Evolutionary conservation across 2,329 filamentous ascomycete species (phyloP), one percentile per base, ranked within the genome.

Genomic region (Monascus ruber): DNA sequence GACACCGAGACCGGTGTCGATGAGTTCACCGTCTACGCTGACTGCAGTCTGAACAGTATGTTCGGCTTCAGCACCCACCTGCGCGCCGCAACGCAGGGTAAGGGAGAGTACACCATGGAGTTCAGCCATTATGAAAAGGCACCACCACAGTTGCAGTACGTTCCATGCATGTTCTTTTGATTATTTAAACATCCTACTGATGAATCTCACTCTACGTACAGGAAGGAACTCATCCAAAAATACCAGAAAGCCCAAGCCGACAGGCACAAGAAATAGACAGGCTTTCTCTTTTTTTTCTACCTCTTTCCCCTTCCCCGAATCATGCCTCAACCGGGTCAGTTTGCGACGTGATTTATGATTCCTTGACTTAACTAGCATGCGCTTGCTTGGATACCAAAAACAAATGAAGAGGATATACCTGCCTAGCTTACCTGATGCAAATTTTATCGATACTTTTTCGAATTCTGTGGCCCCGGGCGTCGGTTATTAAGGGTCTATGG

Each of bases 81-180:
- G 50, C 77, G 91, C 52, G 91, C 91, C 9, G 85, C 88, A 24
- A 96, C 88, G 2, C 91, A 98, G 69, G 91, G 91, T 46, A 98
- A 98, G 74, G 91, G 91, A 55, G 91, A 98, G 70, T 98, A 95
- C 60, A 83, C 77, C 55, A 96, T 98, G 91, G 91, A 98, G 68
- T 98, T 98, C 58, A 91, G 84, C 64, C 91, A 96, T 69, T 98
- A 98, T 56, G 79, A 84, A 38, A 73, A 86, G 37, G 86, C 91
- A 42, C 83, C 88, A 36, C 77, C 79, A 53, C 88, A 96, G 59
- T 62, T 96, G 62, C 91, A 98, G 82, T 84, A 81, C 60, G 80
- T 77, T 47, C 34, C n/a, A 26, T 24, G 6, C 7, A 17, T 28
- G 9, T 31, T n/a, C 11, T 40, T 37, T 40, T 41, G 33, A 35